Percentiles rank a stretch among this genome's conserved stretches.
These are phyloP conservation scores for Schwanniomyces polymorphus DNA, from an alignment of 805 yeast genomes.

Conservation along the genomic window DNA sequence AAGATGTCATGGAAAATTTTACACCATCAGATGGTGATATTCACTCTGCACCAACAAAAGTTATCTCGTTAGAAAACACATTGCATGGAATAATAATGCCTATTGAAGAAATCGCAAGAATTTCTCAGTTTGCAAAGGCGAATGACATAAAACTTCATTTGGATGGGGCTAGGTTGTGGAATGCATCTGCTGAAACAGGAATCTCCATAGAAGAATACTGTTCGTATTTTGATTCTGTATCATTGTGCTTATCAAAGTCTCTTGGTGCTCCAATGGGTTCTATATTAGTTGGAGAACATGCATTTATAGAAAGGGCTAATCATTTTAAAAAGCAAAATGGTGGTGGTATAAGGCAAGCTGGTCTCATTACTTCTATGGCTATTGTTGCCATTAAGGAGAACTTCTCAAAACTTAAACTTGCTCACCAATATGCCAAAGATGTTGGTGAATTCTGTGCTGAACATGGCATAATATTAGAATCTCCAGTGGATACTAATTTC, in stretches of 20 bases:
- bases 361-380: conserved; percentile 81
- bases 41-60: conserved; percentile 84
- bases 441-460: conserved; percentile 53
- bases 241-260: conserved; percentile 85
- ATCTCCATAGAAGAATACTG: conserved; percentile 70
- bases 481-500: conserved; percentile 84
- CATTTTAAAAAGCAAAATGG: conserved; percentile 92
- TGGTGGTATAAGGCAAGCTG: conserved; percentile 91
- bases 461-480: conserved; percentile 57
- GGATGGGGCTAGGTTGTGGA: conserved; percentile 96
- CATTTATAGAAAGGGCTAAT: conserved; percentile 65
- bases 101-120: conserved; percentile 69
- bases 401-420: conserved; percentile 51
- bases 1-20: conserved; percentile 66
- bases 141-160: conserved; percentile 67
- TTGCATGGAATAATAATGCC: conserved; percentile 83
- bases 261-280: conserved; percentile 95
- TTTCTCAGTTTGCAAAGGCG: conserved; percentile 66
- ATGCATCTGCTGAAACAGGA: conserved; percentile 77
- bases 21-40: conserved; percentile 77
- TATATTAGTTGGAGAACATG: conserved; percentile 66
- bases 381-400: conserved; percentile 73
- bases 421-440: conserved; percentile 54
- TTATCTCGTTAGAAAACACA: conserved; percentile 86
- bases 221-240: conserved; percentile 79